These are phyloP conservation scores for Pythium diclinum DNA, from an alignment of 352 stramenopile species.

Conservation along the genomic window DNA sequence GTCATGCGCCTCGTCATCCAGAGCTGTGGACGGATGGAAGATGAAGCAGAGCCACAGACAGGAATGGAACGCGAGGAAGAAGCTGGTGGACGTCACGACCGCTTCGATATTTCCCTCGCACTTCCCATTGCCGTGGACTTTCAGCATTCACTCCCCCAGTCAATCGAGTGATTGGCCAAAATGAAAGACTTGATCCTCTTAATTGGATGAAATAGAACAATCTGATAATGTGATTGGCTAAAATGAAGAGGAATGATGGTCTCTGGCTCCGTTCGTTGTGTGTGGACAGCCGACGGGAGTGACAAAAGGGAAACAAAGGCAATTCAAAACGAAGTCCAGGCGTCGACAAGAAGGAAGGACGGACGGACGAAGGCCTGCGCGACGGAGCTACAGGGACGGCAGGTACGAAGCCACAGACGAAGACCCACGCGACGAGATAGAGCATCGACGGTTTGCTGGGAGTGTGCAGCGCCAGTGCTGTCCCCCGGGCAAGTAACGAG, in stretches of 20 bases:
- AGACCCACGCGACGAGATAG: neutral
- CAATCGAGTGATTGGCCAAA: slow-evolving; percentile 16
- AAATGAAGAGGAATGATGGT: slow-evolving; percentile 17
- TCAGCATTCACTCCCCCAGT: slow-evolving; percentile 15
- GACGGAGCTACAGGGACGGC: neutral
- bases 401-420: neutral
- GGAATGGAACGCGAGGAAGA: neutral
- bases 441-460: neutral
- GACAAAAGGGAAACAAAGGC: neutral
- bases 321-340: neutral
- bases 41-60: neutral
- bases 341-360: neutral
- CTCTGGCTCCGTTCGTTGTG: slow-evolving; percentile 3
- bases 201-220: slow-evolving; percentile 18
- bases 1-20: neutral
- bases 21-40: neutral
- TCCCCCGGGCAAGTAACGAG: neutral
- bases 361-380: neutral
- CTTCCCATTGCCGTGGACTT: neutral
- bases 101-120: slow-evolving; percentile 24
- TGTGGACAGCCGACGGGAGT: slow-evolving; percentile 11
- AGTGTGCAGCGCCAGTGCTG: neutral
- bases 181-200: neutral
- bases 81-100: neutral
- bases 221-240: slow-evolving; percentile 9